These are phyloP conservation scores for Eucalyptus camaldulensis DNA, from an alignment of 345 rosid genomes.

Conservation along the genomic window DNA sequence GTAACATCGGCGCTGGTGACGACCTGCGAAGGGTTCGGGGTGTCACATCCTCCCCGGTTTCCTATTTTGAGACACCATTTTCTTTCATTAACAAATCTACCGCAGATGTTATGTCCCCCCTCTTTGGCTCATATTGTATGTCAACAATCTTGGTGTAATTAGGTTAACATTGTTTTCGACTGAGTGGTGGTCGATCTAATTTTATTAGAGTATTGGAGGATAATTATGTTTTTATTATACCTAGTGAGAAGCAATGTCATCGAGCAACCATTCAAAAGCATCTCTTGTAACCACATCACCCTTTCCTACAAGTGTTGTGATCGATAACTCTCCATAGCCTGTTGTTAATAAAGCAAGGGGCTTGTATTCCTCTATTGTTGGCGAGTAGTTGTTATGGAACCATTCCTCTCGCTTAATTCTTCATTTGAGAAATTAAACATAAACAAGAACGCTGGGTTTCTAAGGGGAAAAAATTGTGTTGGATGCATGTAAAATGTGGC, in stretches of 20 bases:
- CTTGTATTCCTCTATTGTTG: not conserved
- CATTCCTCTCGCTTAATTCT: not conserved
- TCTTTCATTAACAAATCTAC: slow-evolving; percentile 21
- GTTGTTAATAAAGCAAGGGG: not conserved
- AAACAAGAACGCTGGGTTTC: not conserved
- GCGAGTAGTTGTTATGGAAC: not conserved
- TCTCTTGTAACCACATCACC: too few relatives aligned
- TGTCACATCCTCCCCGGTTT: not conserved
- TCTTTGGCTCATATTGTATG: not conserved
- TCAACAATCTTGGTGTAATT: not conserved
- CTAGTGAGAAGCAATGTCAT: not conserved
- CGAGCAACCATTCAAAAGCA: too few relatives aligned
- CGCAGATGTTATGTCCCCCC: not conserved
- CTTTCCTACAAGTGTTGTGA: too few relatives aligned
- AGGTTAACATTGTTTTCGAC: not conserved
- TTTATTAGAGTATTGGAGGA: not conserved
- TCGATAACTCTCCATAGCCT: not conserved
- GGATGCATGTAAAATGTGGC: not conserved
- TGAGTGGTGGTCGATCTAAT: not conserved
- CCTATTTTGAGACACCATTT: not conserved
- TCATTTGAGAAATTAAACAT: not conserved
- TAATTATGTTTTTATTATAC: not conserved
- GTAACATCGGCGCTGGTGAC: too few relatives aligned
- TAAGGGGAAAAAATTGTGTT: not conserved
- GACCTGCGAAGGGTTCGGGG: too few relatives aligned